Evolutionary conservation across 768 basidiomycete genomes (phyloP), one percentile per base, ranked within the genome.

Genomic region (Tephrocybe sp.): DNA sequence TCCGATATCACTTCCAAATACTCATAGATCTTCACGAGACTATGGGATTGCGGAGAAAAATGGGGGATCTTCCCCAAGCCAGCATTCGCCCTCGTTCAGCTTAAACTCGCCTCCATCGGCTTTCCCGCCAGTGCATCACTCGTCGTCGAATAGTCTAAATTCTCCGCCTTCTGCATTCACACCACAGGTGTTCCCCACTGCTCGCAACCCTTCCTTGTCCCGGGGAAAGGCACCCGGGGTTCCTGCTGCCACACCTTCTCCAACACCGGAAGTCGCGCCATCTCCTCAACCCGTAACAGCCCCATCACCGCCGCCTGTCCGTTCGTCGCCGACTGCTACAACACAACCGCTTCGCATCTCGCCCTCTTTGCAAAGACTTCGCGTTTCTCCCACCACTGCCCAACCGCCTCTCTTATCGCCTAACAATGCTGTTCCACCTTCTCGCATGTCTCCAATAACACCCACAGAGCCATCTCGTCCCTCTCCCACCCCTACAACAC

Each of bases 1-100:
- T 11, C 25, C 61, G 8, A 56, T 63, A 5, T 61, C 63, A 1
- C 52, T 57, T 12, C 57, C 61, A 7, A 44, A 54, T 19, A 59
- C 55, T 7, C 61, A 42, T 41, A 40, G 46, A 11, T 41, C 47
- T 9, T 45, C 52, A 27, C 42, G 34, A 30, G 45, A 6, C 19
- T 38, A 30, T 46, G 48, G 37, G 40, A 18, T 50, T 21, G n/a
- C 22, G 1, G 27, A 34, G 15, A 56, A 8, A 34, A 9, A 12
- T 5, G 41, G 30, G 3, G 46, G 37, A 22, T 9, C 33, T 9
- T 49, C 47, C 2, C 39, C 34, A 46, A 38, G 10, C 22, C 42
- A 54, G 15, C 38, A 46, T 24, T 47, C 49, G n/a, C 39, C 51
- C 45, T 46, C 43, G 12, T 41, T 15, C 19, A 42, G 31, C 15